phyloP scores from a whole-genome alignment of 163 green algal genomes.

The Scenedesmus sp. region DNA sequence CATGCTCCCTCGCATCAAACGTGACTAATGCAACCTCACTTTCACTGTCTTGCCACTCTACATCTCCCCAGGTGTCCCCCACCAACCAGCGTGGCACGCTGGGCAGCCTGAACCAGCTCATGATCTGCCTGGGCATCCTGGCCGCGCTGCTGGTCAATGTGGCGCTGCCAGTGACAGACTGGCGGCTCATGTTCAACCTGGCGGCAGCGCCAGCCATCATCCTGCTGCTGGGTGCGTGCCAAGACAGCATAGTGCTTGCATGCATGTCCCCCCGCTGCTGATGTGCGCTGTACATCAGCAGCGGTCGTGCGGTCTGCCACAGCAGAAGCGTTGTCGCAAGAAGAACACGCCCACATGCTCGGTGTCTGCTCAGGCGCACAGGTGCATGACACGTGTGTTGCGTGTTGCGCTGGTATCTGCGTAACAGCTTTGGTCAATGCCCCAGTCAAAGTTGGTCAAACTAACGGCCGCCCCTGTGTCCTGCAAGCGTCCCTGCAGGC shows the following conservation, averaged over 20 bases:
- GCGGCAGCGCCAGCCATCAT: conserved; percentile 79
- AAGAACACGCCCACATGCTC: too few species aligned
- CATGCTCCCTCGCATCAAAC: too few species aligned
- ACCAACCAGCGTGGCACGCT: conserved; percentile 87
- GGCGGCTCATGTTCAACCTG: conserved; percentile 92
- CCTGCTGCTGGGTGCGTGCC: conserved; percentile 73
- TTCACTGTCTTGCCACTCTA: not conserved
- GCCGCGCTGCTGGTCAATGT: conserved; percentile 88
- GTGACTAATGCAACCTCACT: too few species aligned
- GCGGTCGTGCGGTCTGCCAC: too few species aligned
- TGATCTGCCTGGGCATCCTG: conserved; percentile 97
- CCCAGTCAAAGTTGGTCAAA: too few species aligned
- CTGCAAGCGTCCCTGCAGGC: conserved; percentile 60
- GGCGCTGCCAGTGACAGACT: conserved; percentile 75
- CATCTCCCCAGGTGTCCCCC: conserved; percentile 89
- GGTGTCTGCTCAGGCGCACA: too few species aligned
- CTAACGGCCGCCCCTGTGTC: not conserved
- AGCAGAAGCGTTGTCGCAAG: too few species aligned
- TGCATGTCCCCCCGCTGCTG: not conserved
- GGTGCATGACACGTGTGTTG: too few species aligned
- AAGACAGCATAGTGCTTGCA: not conserved
- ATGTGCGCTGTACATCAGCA: not conserved
- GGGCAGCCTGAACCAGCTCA: conserved; percentile 96
- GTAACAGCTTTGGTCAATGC: too few species aligned
- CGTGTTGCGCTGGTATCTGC: too few species aligned